These are phyloP conservation scores for Solanum pimpinellifolium DNA, from an alignment of 257 asterid genomes.

Conservation along the genomic window DNA sequence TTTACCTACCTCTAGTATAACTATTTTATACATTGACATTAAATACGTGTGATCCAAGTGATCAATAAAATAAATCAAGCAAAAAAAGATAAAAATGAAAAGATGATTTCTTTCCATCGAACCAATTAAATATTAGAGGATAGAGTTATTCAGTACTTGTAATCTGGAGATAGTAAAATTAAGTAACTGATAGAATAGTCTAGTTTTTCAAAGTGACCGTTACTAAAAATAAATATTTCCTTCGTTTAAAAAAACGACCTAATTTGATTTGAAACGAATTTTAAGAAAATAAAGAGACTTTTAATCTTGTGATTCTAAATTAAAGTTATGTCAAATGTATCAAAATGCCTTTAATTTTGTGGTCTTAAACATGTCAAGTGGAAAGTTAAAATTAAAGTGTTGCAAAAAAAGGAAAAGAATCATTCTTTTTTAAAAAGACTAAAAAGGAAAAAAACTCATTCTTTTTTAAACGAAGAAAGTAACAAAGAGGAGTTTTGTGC, in stretches of 20 bases:
- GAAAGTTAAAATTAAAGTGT: too few species aligned
- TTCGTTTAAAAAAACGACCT: too few species aligned
- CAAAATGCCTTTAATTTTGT: too few species aligned
- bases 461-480: rapidly evolving
- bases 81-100: neutral
- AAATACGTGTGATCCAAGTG: neutral
- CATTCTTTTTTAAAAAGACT: too few species aligned
- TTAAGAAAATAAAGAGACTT: too few species aligned
- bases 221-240: neutral
- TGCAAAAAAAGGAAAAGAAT: too few species aligned
- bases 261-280: too few species aligned
- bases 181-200: neutral
- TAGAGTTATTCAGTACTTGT: neutral
- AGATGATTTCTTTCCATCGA: neutral
- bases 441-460: too few species aligned
- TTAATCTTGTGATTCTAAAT: too few species aligned
- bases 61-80: neutral
- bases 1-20: neutral
- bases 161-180: neutral
- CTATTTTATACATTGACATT: neutral
- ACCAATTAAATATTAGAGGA: neutral
- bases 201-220: neutral
- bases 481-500: neutral
- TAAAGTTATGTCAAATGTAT: too few species aligned
- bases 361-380: too few species aligned